Evolutionary conservation across 2,329 filamentous ascomycete genomes (phyloP).

Genomic region (Monosporascus ibericus): DNA sequence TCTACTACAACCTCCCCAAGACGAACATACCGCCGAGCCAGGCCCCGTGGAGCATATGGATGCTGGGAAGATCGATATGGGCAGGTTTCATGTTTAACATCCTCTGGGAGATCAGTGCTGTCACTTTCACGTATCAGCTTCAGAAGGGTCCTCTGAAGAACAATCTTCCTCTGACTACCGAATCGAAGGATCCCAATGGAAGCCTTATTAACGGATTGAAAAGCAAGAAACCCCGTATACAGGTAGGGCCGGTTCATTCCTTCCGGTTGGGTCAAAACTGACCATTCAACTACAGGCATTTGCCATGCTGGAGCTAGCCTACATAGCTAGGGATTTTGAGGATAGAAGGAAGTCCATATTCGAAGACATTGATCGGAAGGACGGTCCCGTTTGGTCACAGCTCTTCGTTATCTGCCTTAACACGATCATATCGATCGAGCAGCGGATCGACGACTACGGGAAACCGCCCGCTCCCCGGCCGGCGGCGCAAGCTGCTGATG

Average conservation of each 20-base stretch:
- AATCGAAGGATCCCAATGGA: conserved; percentile 87
- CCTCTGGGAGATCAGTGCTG: conserved; percentile 72
- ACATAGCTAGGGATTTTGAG: conserved; percentile 70
- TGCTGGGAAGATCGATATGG: conserved; percentile 49
- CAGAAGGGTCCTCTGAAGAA: conserved; percentile 78
- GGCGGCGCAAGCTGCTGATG: conserved; percentile 14
- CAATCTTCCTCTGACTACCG: conserved; percentile 72
- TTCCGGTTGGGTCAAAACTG: conserved; percentile 7
- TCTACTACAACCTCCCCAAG: conserved; percentile 66
- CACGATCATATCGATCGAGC: conserved; percentile 60
- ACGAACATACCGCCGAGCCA: conserved; percentile 56
- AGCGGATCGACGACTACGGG: conserved; percentile 58
- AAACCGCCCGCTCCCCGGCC: conserved; percentile 35
- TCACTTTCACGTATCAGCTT: conserved; percentile 74
- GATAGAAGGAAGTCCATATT: conserved; percentile 77
- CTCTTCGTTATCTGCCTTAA: conserved; percentile 64
- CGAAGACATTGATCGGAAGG: conserved; percentile 77
- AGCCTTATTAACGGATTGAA: conserved; percentile 79
- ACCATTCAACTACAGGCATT: conserved; percentile 49
- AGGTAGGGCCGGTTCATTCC: conserved; percentile 39
- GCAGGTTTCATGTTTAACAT: conserved; percentile 63
- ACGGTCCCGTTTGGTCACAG: conserved; percentile 76
- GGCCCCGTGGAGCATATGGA: conserved; percentile 51
- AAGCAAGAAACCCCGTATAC: conserved; percentile 72
- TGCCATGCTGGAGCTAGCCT: conserved; percentile 83